phyloP scores from a whole-genome alignment of 805 yeast genomes.

The Wickerhamiella slavikovae region DNA sequence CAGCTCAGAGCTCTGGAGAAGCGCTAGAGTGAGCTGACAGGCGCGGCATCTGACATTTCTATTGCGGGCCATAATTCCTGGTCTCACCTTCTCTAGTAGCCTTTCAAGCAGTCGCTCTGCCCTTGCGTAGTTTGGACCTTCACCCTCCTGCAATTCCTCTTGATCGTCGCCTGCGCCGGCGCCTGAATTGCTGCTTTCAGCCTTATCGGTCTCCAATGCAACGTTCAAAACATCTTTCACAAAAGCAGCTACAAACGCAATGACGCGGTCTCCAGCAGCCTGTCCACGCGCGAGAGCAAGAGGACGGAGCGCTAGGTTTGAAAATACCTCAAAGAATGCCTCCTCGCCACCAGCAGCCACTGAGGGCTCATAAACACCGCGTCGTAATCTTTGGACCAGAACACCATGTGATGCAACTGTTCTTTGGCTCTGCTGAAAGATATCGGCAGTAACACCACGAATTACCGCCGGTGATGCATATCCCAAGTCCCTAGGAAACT shows the following conservation, averaged over 20 bases:
- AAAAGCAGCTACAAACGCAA: constrained; percentile 79
- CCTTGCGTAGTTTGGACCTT: too few species aligned
- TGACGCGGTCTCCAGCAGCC: constrained; percentile 69
- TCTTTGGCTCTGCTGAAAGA: constrained; percentile 9
- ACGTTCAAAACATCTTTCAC: not conserved
- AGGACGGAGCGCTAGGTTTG: constrained; percentile 40
- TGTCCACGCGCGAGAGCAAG: constrained; percentile 72
- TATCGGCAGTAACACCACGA: constrained; percentile 2
- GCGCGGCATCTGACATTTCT: constrained; percentile 62
- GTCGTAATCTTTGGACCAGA: constrained; percentile 3
- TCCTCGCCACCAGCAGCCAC: not conserved
- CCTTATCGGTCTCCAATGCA: not conserved
- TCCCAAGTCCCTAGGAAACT: too few species aligned
- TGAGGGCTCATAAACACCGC: constrained; percentile 3
- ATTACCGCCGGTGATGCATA: not conserved
- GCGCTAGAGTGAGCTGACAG: constrained; percentile 50
- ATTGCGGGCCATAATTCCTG: constrained; percentile 61
- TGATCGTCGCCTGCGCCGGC: constrained; percentile 50
- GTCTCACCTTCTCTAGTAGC: constrained; percentile 21
- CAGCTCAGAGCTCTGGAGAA: constrained; percentile 53
- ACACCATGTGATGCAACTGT: constrained; percentile 2
- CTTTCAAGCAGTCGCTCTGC: constrained; percentile 7
- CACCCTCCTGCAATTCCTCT: constrained; percentile 1
- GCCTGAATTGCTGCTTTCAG: constrained; percentile 27
- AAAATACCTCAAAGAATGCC: constrained; percentile 38